phyloP scores from a whole-genome alignment of 352 stramenopile genomes.

The Pythium chondricola region DNA sequence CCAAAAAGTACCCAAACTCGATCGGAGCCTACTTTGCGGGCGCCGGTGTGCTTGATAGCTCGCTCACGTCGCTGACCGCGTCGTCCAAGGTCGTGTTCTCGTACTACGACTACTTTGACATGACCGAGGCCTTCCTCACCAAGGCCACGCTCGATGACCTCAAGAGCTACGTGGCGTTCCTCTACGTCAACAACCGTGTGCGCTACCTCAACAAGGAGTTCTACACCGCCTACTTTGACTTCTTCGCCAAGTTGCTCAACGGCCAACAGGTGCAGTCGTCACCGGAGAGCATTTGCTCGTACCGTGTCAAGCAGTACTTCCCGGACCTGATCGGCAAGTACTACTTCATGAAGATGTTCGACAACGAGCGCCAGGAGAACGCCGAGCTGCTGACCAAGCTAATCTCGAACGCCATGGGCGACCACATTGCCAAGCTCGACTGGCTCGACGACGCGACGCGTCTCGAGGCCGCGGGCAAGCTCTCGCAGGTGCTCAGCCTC shows the following conservation, averaged over 20 bases:
- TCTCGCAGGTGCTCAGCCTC: constrained; percentile 40
- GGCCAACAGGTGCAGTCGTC: constrained; percentile 55
- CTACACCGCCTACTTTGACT: constrained; percentile 82
- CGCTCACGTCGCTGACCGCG: constrained; percentile 22
- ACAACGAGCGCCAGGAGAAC: constrained; percentile 60
- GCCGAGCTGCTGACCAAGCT: constrained; percentile 80
- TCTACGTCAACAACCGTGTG: constrained; percentile 37
- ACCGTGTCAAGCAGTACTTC: constrained; percentile 25
- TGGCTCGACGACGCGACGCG: constrained; percentile 89
- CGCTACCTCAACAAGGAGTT: constrained; percentile 51
- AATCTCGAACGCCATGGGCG: constrained; percentile 75
- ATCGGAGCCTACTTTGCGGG: constrained; percentile 48
- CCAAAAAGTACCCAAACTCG: constrained; percentile 37
- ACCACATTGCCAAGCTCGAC: constrained; percentile 80
- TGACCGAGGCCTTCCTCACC: constrained; percentile 30
- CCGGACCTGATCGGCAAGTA: constrained; percentile 67
- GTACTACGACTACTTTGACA: constrained; percentile 46
- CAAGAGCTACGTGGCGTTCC: constrained; percentile 52
- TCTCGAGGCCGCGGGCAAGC: constrained; percentile 77
- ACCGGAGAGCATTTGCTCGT: constrained; percentile 62
- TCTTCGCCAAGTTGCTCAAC: constrained; percentile 73
- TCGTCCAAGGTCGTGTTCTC: constrained; percentile 39
- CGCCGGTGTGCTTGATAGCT: constrained; percentile 25
- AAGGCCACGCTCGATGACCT: constrained; percentile 33
- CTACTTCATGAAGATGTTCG: constrained; percentile 85